These are phyloP conservation scores for Mrakia gelida DNA, from an alignment of 768 basidiomycete genomes.

Conservation along the genomic window DNA sequence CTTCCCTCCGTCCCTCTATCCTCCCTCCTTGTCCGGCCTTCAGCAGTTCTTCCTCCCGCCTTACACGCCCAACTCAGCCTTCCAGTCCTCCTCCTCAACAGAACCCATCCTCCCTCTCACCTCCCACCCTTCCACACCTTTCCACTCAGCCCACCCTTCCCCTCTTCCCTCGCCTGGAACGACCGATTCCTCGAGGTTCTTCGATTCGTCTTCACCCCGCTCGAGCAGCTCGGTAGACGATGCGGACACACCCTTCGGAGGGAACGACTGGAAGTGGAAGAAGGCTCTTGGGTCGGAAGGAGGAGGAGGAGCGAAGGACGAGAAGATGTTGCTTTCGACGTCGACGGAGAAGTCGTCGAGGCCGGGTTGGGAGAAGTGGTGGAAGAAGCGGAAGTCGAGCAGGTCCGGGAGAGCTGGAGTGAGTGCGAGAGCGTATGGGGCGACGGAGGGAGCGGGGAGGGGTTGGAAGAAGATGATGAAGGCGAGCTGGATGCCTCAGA, in stretches of 20 bases:
- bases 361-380: constrained; percentile 18
- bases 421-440: neutral
- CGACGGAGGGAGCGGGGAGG: neutral
- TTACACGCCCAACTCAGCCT: constrained; percentile 1
- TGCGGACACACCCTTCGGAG: neutral
- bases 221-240: neutral
- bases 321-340: neutral
- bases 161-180: neutral
- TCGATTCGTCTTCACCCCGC: constrained; percentile 9
- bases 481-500: constrained; percentile 1
- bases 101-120: neutral
- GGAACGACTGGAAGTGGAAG: constrained; percentile 6
- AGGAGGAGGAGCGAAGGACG: neutral
- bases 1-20: constrained; percentile 6
- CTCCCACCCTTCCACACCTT: constrained; percentile 23
- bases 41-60: constrained; percentile 16
- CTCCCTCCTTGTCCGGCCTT: neutral
- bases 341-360: neutral
- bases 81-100: neutral
- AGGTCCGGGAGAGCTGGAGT: neutral
- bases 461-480: constrained; percentile 1
- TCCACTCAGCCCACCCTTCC: constrained; percentile 12
- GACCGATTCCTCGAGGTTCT: constrained; percentile 18
- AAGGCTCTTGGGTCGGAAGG: neutral
- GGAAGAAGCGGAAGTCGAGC: constrained; percentile 3